These are phyloP conservation scores for Prunus kanzakura DNA, from an alignment of 306 rosid genomes.

Conservation along the genomic window DNA sequence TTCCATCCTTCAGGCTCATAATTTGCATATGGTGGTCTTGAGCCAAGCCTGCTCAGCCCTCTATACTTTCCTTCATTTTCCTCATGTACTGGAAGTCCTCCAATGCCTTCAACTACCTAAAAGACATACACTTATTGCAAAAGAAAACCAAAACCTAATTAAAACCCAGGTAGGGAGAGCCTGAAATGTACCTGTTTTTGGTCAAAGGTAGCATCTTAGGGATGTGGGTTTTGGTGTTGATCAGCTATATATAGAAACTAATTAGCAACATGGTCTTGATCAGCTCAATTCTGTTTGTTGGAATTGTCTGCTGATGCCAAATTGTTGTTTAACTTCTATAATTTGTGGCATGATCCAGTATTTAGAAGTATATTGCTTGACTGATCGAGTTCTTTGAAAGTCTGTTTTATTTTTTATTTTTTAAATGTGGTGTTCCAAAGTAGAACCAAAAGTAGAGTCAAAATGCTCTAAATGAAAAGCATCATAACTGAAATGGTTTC, in stretches of 20 bases:
- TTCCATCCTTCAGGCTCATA: slow-evolving; percentile 45
- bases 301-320: not conserved
- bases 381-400: too few species aligned
- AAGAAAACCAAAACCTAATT: not conserved
- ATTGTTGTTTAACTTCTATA: not conserved
- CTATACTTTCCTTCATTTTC: slow-evolving; percentile 11
- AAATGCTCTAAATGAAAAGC: too few species aligned
- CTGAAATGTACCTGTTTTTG: slow-evolving; percentile 17
- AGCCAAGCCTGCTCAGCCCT: slow-evolving; percentile 31
- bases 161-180: not conserved
- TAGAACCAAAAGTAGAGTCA: too few species aligned
- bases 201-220: slow-evolving; percentile 3
- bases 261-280: not conserved
- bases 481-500: too few species aligned
- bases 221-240: slow-evolving; percentile 4
- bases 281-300: too few species aligned
- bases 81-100: not conserved
- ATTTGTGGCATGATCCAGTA: too few species aligned
- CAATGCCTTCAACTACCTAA: slow-evolving; percentile 13
- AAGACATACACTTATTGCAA: not conserved
- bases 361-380: too few species aligned
- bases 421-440: too few species aligned
- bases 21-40: slow-evolving; percentile 40
- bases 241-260: not conserved
- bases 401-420: too few species aligned